phyloP scores from a whole-genome alignment of 1,139 yeast species.

The Pichia sp. region DNA sequence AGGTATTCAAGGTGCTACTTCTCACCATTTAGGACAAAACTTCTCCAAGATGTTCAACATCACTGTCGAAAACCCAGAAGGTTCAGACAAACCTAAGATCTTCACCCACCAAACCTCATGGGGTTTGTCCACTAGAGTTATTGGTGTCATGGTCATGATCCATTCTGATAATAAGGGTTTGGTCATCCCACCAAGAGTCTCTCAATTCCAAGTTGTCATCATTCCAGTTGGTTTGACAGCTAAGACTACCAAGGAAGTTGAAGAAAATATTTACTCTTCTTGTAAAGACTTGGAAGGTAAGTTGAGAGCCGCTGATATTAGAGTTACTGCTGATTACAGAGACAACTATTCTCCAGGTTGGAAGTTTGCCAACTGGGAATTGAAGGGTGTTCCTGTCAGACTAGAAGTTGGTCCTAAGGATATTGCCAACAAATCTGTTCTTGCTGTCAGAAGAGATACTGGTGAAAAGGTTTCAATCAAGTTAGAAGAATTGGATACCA shows the following conservation, averaged over 20 bases:
- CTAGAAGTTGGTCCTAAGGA: conserved; percentile 96
- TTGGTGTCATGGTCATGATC: conserved; percentile 99
- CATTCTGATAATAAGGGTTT: conserved; percentile 98
- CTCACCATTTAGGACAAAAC: conserved; percentile 96
- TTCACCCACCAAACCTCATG: conserved; percentile 96
- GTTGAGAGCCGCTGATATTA: conserved; percentile 50
- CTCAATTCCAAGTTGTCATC: conserved; percentile 84
- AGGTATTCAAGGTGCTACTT: conserved; percentile 99
- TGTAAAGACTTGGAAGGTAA: conserved; percentile 58
- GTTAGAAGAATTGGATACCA: conserved; percentile 55
- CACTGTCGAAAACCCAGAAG: conserved; percentile 90
- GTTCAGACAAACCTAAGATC: conserved; percentile 76
- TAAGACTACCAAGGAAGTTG: conserved; percentile 72
- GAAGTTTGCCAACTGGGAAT: conserved; percentile 97
- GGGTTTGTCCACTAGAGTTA: conserved; percentile 98
- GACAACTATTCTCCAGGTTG: conserved; percentile 97
- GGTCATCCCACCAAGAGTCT: conserved; percentile 95
- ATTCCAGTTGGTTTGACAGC: conserved; percentile 93
- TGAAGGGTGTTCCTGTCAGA: conserved; percentile 92
- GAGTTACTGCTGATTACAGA: conserved; percentile 82
- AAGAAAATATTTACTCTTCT: conserved; percentile 58
- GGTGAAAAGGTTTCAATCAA: conserved; percentile 65
- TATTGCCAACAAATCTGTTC: conserved; percentile 66
- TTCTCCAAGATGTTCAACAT: conserved; percentile 98
- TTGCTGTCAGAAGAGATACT: conserved; percentile 90